A percentile compares a stretch with the other conserved stretches of the same genome.
Evolutionary conservation across 2,329 filamentous ascomycete genomes (phyloP).

Genomic region (Neoarthrinium moseri): DNA sequence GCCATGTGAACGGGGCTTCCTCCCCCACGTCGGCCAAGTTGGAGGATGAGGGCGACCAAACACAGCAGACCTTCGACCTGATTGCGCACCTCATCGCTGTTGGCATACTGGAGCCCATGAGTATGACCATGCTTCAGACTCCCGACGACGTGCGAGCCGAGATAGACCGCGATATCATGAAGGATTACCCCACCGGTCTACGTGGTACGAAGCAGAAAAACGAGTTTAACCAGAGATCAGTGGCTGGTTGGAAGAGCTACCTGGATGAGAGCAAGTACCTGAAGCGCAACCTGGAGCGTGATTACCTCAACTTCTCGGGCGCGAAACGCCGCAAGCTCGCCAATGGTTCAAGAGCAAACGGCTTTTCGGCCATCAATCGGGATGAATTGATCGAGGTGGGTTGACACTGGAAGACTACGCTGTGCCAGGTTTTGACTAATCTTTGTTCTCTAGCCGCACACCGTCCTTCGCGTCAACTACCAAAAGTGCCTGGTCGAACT

Average conservation of each 20-base stretch:
- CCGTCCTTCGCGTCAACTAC: slow-evolving; percentile 78
- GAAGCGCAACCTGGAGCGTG: slow-evolving; percentile 23
- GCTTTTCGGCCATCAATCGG: slow-evolving; percentile 24
- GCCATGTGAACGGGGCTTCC: slow-evolving; percentile 34
- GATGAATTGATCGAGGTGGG: slow-evolving; percentile 9
- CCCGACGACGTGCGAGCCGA: slow-evolving; percentile 60
- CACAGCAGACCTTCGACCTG: slow-evolving; percentile 47
- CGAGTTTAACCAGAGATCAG: slow-evolving; percentile 46
- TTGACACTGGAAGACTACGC: not conserved
- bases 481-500: slow-evolving; percentile 81
- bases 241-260: slow-evolving; percentile 21
- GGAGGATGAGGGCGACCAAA: slow-evolving; percentile 16
- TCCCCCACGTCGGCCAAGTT: slow-evolving; percentile 21
- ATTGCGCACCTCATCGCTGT: slow-evolving; percentile 57
- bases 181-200: slow-evolving; percentile 51
- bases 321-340: slow-evolving; percentile 56
- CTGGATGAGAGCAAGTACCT: slow-evolving; percentile 18
- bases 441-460: slow-evolving; percentile 53
- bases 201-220: slow-evolving; percentile 66
- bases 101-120: slow-evolving; percentile 67
- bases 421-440: slow-evolving; percentile 24
- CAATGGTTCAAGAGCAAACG: slow-evolving; percentile 39
- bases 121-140: slow-evolving; percentile 54
- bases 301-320: slow-evolving; percentile 7
- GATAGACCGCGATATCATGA: slow-evolving; percentile 62